Evolutionary conservation across 768 basidiomycete species (phyloP), one percentile per base, ranked within the genome.

Genomic region (Boletus rubropictus): DNA sequence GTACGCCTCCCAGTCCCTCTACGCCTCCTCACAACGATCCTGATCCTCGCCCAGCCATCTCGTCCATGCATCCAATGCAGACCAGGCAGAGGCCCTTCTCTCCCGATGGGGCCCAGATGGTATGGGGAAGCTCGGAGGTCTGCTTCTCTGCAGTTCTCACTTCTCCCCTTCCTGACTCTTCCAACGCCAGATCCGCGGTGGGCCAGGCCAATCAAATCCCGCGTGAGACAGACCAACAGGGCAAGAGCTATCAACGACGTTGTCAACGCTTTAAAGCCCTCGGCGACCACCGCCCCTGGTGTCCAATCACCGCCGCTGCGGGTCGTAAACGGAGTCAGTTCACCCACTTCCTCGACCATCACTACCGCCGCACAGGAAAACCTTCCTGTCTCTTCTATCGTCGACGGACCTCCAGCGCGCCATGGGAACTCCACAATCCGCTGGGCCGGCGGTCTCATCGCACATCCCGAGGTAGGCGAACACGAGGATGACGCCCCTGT

Each of bases 31-130:
- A 39, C 44, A 34, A 48, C 63, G 54, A 58, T 45, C 51, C 50
- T n/a, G n/a, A n/a, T n/a, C 51, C 48, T 39, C 56, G 43, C 55
- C 42, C 61, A 93, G 90, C 44, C 91, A 95, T 71, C 75, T 91
- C 53, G 82, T 92, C 9, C 91, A 94, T 69, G 90, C 92, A 25
- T 91, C 88, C 48, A 88, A 92, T 68, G 88, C 85, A 11, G 87
- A 88, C 69, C 88, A 94, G 63, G 80, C 88, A 28, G 87, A 89
- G 65, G 90, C 86, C 21, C 75, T 94, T 50, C 81, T 94, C 40
- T 82, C 79, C 54, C 79, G 89, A 46, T 93, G 92, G 90, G 85
- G 86, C 31, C 85, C 86, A 37, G 91, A 94, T 68, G 84, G 89
- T 33, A 69, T 89, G 65, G 89, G 89, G 49, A 93, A 94, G 68